These are phyloP conservation scores for Colletotrichum gloeosporioides DNA, from an alignment of 2,329 filamentous ascomycete genomes.

Conservation along the genomic window DNA sequence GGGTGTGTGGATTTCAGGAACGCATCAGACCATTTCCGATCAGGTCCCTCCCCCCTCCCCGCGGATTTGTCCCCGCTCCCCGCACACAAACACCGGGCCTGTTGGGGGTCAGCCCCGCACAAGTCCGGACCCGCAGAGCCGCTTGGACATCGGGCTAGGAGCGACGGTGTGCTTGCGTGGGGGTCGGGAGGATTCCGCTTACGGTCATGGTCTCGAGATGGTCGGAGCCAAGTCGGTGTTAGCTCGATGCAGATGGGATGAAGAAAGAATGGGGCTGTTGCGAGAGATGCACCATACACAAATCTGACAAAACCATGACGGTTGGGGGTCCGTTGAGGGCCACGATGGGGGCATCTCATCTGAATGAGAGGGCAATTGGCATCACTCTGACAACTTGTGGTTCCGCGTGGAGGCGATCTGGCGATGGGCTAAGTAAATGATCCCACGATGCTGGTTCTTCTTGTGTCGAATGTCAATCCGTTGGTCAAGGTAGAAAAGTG, in stretches of 20 bases:
- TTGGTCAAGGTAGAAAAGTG: not conserved
- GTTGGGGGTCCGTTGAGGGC: not conserved
- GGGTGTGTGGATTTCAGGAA: not conserved
- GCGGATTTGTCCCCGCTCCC: not conserved
- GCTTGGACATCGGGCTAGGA: not conserved
- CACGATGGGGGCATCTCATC: not conserved
- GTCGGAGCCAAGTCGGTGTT: not conserved
- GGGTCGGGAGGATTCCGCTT: not conserved
- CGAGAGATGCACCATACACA: not conserved
- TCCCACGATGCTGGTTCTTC: not conserved
- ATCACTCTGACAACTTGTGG: not conserved
- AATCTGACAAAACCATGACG: not conserved
- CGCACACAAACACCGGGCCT: not conserved
- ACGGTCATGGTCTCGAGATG: not conserved
- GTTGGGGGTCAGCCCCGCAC: constrained; percentile 9
- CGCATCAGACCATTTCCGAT: not conserved
- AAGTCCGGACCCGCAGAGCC: constrained; percentile 6
- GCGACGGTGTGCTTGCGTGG: not conserved
- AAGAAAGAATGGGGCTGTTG: not conserved
- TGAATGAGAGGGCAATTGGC: not conserved
- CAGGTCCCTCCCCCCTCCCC: not conserved
- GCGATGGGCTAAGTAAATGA: not conserved
- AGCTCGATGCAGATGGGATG: not conserved
- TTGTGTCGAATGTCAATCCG: not conserved
- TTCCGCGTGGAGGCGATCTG: not conserved